Evolutionary conservation across 768 basidiomycete genomes (phyloP), one percentile per base, ranked within the genome.

Genomic region (Lactarius deliciosus): DNA sequence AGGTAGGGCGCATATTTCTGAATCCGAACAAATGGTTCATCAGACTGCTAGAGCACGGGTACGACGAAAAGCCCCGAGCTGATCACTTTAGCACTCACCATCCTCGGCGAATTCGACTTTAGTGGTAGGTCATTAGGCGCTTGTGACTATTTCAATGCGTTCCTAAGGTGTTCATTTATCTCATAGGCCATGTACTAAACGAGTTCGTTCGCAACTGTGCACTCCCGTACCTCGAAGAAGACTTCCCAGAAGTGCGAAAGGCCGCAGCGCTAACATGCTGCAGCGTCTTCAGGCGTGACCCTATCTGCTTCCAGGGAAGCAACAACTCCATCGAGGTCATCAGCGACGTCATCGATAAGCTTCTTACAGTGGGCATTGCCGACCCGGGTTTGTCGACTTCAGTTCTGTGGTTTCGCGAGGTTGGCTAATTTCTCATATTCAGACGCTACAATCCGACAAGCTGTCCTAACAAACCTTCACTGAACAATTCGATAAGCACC

Each of bases 321-420:
- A 94, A 89, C 71, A 92, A 98, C 76, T 91, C 96, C 9, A 96
- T 97, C 63, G 94, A 98, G 73, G 89, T 98, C 65, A 96, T 99
- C 73, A 94, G 93, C 75, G 96, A 98, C 69, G 96, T 98, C n/a
- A 82, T 98, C 50, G 95, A 97, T 76, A 98, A 98, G 76, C 82
- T 99, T 15, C 77, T 98, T 63, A 96, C 93, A 2, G 92, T 98
- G 38, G 96, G 91, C 11, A 94, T 97, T 62, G 94, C 96, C 36
- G 97, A 99, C 80, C 94, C 96, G 60, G 94, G 96, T 95, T 73
- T 53, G 75, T 68, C 25, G n/a, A 5, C 40, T 22, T 32, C 38
- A 22, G 22, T 50, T 53, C 22, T 25, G 55, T 50, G 34, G 22
- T 5, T 16, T 30, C 13, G 54, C 50, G 25, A 25, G 15, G 13